Conservation (phyloP, 2,329 filamentous ascomycete species). For the Uncinocarpus reesii region DNA sequence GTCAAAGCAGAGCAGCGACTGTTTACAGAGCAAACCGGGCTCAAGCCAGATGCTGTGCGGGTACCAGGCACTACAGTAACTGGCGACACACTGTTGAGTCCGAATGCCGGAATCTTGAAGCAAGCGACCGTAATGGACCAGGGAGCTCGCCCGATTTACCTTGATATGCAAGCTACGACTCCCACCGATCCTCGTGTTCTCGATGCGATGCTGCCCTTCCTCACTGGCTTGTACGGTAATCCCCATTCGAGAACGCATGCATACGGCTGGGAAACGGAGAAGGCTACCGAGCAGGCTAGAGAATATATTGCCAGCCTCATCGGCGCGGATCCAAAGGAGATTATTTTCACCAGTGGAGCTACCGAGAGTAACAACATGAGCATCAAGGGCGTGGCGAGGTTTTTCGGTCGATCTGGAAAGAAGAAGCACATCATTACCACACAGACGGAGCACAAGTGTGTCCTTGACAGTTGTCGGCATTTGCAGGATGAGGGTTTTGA, state of each 20-base stretch:
- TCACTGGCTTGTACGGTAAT: slow-evolving; percentile 89
- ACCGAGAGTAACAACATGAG: slow-evolving; percentile 99
- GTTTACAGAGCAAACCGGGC: slow-evolving; percentile 53
- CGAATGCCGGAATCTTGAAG: slow-evolving; percentile 74
- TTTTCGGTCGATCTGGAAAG: slow-evolving; percentile 86
- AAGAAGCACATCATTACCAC: slow-evolving; percentile 98
- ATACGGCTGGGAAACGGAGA: slow-evolving; percentile 97
- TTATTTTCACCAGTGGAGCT: slow-evolving; percentile 95
- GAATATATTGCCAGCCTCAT: slow-evolving; percentile 75
- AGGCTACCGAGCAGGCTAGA: slow-evolving; percentile 79
- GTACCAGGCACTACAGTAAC: slow-evolving; percentile 50
- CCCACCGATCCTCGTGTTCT: slow-evolving; percentile 89
- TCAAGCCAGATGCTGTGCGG: slow-evolving; percentile 46
- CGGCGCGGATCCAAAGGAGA: slow-evolving; percentile 91
- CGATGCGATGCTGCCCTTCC: slow-evolving; percentile 92
- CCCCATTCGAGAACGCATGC: slow-evolving; percentile 95
- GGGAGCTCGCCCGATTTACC: slow-evolving; percentile 86
- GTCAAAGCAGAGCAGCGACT: slow-evolving; percentile 80
- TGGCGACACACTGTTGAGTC: slow-evolving; percentile 63
- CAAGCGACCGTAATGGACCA: slow-evolving; percentile 88
- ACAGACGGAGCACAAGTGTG: slow-evolving; percentile 98
- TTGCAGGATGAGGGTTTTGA: slow-evolving; percentile 94
- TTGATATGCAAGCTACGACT: slow-evolving; percentile 97
- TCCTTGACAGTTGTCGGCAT: slow-evolving; percentile 92
- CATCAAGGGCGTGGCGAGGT: slow-evolving; percentile 93